Conservation (phyloP, 208 protist genomes). For the Phytomonas sp. region DNA sequence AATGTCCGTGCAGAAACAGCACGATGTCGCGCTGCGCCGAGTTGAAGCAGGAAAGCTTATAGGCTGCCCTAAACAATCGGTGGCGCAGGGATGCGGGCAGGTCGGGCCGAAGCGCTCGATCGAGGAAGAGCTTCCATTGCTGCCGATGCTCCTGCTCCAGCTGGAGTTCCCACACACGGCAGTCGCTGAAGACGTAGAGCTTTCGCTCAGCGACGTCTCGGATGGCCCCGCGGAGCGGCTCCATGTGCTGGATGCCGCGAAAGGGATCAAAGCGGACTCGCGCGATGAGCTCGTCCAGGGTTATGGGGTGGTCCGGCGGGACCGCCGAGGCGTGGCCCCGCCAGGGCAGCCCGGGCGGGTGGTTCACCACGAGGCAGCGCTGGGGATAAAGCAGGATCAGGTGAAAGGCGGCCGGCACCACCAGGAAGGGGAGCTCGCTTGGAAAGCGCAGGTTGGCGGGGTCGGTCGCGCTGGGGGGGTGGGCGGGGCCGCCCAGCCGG, state of each 20-base stretch:
- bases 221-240: constrained; percentile 27
- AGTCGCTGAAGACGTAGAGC: constrained; percentile 47
- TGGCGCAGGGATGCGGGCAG: constrained; percentile 23
- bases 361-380: constrained; percentile 68
- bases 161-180: constrained; percentile 45
- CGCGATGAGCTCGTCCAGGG: constrained; percentile 55
- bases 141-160: constrained; percentile 54
- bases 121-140: constrained; percentile 73
- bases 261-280: constrained; percentile 69
- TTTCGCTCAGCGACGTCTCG: constrained; percentile 36
- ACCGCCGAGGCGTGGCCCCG: constrained; percentile 10
- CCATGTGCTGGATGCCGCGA: constrained; percentile 17
- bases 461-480: neutral
- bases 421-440: constrained; percentile 18
- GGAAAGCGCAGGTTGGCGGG: constrained; percentile 3
- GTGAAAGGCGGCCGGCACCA: constrained; percentile 91
- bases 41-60: constrained; percentile 31
- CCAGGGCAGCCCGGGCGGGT: constrained; percentile 74
- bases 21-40: constrained; percentile 23
- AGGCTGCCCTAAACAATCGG: constrained; percentile 54
- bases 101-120: constrained; percentile 32
- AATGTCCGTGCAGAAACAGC: constrained; percentile 39
- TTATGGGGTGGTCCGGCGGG: constrained; percentile 5
- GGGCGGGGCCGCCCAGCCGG: no score
- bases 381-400: constrained; percentile 86